These are phyloP conservation scores for Aureobasidium sp. DNA, from an alignment of 2,329 filamentous ascomycete genomes.

Conservation along the genomic window DNA sequence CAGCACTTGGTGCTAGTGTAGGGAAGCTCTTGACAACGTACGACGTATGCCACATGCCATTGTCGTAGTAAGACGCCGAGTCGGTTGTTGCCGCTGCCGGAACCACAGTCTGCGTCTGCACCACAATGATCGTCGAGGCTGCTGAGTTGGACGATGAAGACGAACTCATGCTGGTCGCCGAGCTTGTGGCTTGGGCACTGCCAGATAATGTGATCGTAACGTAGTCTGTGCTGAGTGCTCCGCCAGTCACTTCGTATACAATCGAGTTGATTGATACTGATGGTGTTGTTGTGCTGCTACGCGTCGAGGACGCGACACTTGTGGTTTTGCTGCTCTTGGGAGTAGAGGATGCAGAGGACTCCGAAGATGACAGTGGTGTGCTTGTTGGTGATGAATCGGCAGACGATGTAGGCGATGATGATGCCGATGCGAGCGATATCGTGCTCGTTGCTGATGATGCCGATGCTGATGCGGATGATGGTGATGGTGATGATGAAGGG, in stretches of 20 bases:
- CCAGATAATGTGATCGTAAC: conserved; percentile 3
- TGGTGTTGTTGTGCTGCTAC: background rate
- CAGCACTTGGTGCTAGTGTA: conserved; percentile 14
- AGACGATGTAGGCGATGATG: background rate
- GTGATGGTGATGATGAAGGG: conserved; percentile 10
- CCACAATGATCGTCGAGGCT: background rate
- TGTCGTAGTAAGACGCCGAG: conserved; percentile 32
- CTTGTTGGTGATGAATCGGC: background rate
- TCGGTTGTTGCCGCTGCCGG: conserved; percentile 1
- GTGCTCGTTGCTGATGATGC: background rate
- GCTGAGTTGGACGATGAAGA: background rate
- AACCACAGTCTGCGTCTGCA: conserved; percentile 10
- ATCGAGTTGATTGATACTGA: background rate
- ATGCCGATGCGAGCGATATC: background rate
- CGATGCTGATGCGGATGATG: background rate
- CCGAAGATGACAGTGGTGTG: background rate
- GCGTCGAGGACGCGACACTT: background rate
- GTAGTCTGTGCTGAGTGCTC: conserved; percentile 3
- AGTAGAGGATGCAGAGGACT: background rate
- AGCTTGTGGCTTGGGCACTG: background rate
- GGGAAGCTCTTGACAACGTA: conserved; percentile 30
- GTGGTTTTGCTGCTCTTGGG: background rate
- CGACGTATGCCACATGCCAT: conserved; percentile 38
- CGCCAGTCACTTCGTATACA: conserved; percentile 7
- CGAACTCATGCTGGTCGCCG: background rate